Percentiles rank a stretch among this genome's conserved stretches.
These are phyloP conservation scores for Ochromonas danica DNA, from an alignment of 108 stramenopile species.

Conservation along the genomic window DNA sequence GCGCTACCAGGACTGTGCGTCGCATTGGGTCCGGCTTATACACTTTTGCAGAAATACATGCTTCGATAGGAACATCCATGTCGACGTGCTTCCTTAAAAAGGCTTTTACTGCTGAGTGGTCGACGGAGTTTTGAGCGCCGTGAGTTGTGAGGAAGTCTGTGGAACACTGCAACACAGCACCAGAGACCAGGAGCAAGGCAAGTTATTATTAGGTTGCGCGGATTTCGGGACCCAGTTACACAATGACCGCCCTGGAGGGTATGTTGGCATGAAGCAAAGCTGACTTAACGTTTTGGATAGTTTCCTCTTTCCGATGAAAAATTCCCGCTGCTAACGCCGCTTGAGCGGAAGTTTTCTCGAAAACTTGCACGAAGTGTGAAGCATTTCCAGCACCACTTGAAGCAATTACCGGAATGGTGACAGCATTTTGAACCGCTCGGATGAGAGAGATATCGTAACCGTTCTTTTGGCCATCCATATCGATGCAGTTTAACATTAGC, in stretches of 20 bases:
- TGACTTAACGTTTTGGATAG: conserved; percentile 78
- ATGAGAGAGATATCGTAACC: conserved; percentile 89
- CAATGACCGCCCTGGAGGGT: too few relatives aligned
- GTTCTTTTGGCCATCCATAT: conserved; percentile 94
- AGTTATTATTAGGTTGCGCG: too few relatives aligned
- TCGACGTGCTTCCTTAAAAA: too few relatives aligned
- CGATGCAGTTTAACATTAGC: conserved; percentile 97
- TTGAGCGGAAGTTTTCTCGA: conserved; percentile 74
- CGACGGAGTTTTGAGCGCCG: too few relatives aligned
- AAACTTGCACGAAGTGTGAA: conserved; percentile 85
- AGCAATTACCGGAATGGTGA: conserved; percentile 93
- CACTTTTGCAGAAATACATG: neutral
- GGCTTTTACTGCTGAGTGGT: too few relatives aligned
- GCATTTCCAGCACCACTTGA: conserved; percentile 91
- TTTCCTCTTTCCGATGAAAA: conserved; percentile 94
- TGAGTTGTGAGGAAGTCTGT: too few relatives aligned
- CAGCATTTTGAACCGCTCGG: conserved; percentile 78
- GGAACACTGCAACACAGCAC: too few relatives aligned
- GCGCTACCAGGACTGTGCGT: neutral
- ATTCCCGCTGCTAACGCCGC: conserved; percentile 98
- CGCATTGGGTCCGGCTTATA: neutral
- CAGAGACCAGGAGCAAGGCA: too few relatives aligned
- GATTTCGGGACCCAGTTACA: too few relatives aligned
- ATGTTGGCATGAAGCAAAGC: conserved; percentile 70
- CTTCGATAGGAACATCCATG: conserved; percentile 23